Percentiles rank a stretch among this genome's conserved stretches.
phyloP scores from a whole-genome alignment of 2,329 filamentous ascomycete genomes.

The Trichoderma gracile region DNA sequence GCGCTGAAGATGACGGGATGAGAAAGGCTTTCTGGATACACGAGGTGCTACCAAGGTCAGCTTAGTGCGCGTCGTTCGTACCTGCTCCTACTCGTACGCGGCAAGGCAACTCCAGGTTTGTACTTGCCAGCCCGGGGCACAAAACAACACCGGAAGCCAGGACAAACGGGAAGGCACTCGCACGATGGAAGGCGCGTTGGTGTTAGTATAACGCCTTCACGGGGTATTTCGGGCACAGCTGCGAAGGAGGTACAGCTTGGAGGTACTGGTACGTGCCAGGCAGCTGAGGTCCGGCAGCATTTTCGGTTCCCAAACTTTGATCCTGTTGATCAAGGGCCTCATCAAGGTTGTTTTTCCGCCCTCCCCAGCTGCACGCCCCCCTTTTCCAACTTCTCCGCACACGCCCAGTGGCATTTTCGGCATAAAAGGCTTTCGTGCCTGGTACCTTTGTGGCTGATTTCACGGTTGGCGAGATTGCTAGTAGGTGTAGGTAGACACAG shows the following conservation, averaged over 20 bases:
- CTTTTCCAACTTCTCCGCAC: neutral
- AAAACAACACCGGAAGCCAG: neutral
- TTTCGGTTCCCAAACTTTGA: neutral
- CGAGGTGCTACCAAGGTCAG: neutral
- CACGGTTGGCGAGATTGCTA: too few relatives aligned
- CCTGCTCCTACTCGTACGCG: neutral
- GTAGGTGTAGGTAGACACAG: too few relatives aligned
- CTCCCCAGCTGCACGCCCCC: constrained; percentile 13
- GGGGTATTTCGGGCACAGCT: neutral
- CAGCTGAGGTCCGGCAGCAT: neutral
- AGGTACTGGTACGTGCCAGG: neutral
- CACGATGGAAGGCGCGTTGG: neutral
- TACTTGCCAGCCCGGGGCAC: neutral
- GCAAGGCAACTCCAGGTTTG: too few relatives aligned
- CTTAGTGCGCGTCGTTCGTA: neutral
- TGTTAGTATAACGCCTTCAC: neutral
- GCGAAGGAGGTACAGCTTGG: too few relatives aligned
- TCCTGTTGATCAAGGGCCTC: neutral
- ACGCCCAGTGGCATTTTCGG: neutral
- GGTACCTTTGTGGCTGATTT: too few relatives aligned
- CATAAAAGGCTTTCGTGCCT: too few relatives aligned
- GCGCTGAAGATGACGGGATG: neutral
- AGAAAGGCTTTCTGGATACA: neutral
- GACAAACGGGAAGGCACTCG: neutral
- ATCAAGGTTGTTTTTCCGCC: neutral